Evolutionary conservation across 2,329 filamentous ascomycete genomes (phyloP).

Genomic region (Colletotrichum paranaense): DNA sequence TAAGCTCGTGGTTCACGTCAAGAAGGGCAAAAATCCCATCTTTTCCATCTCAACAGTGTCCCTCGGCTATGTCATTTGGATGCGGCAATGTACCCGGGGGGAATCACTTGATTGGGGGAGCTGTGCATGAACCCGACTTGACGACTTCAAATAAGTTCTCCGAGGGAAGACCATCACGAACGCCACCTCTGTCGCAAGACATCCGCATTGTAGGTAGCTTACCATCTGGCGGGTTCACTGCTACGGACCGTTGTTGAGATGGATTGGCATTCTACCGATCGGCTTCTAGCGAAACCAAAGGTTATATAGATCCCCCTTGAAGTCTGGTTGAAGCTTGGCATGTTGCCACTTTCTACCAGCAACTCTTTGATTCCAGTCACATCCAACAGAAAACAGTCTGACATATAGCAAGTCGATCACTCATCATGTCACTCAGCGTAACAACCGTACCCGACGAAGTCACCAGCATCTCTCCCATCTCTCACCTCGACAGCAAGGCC

Average conservation of each 20-base stretch:
- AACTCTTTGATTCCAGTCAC: not conserved
- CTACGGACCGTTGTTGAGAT: not conserved
- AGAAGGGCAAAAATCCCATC: not conserved
- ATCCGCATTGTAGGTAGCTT: not conserved
- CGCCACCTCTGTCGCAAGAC: not conserved
- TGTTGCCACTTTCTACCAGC: not conserved
- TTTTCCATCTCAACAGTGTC: not conserved
- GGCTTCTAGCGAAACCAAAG: not conserved
- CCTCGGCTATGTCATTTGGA: not conserved
- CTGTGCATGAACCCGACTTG: not conserved
- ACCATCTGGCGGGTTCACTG: not conserved
- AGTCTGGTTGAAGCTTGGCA: not conserved
- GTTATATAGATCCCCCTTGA: not conserved
- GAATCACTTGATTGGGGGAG: not conserved
- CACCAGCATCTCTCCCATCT: not conserved
- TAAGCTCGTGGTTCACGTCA: not conserved
- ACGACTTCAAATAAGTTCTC: not conserved
- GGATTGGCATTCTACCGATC: not conserved
- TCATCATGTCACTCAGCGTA: not conserved
- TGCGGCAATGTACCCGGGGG: not conserved
- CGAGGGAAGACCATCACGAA: not conserved
- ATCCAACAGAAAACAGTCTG: not conserved
- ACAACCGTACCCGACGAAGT: not conserved
- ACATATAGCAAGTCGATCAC: not conserved
- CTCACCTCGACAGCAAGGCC: not conserved